Base-by-base conservation (phyloP, 495 filamentous ascomycete genomes). In the Cryomyces minteri region DNA sequence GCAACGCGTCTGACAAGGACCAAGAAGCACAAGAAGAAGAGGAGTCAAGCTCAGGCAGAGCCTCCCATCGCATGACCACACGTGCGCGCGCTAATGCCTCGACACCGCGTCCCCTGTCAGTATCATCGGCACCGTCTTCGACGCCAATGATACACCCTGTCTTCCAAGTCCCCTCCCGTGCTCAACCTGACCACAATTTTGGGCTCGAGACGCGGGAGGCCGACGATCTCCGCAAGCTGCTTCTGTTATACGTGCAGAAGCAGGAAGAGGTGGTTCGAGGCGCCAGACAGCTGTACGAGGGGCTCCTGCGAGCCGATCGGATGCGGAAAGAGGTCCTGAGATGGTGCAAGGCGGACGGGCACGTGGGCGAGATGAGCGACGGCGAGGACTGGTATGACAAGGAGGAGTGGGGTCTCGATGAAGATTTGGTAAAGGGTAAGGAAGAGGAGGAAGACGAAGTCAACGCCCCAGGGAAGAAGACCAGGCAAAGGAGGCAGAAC, bases 191-290 rank as follows among this genome's bases (percentile, higher is more conserved):
- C 56, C 67, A 76, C 33, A 79, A 92, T 56, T 71, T 85, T 32
- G 83, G 84, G 11, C 74, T 98, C 1, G 86, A 86, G 0, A 67
- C 77, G 10, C 54, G 67, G 6, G 88, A 95, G 62, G 92, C 90
- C 1, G 84, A 92, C 51, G 87, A 96, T 36, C 87, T 85, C 10
- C 77, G 88, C 25, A 79, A 79, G 31, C 61, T 94, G 8, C 69
- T 98, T 8, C 74, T 84, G 57, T 69, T 82, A 3, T 94, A 88
- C 52, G 82, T 94, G 9, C 88, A 94, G 53, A 93, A 94, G 58
- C 88, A 95, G 54, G 90, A 96, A 54, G 88, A 98, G 60, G 80
- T 94, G 14, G 80, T 85, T 39, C 80, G 90, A 7, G 84, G 83
- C 3, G 76, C 80, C 6, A 73, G 81, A 42, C 73, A 73, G 44